phyloP scores from a whole-genome alignment of 768 basidiomycete species.

The Podaxis sp. region DNA sequence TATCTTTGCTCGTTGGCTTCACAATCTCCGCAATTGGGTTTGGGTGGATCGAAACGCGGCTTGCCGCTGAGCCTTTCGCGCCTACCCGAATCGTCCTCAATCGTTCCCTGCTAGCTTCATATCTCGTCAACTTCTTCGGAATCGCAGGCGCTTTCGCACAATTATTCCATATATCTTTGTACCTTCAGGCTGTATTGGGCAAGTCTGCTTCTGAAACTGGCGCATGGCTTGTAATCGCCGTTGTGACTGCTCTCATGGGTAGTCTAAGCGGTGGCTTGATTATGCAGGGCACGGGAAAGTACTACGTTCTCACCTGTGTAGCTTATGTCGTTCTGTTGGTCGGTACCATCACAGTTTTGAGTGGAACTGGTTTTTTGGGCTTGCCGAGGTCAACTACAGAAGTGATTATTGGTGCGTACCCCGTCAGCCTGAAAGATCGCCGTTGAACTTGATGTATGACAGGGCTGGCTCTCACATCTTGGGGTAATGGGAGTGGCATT shows the following conservation, averaged over 20 bases:
- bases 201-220: conserved; percentile 50
- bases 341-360: conserved; percentile 35
- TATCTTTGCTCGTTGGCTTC: conserved; percentile 35
- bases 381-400: conserved; percentile 32
- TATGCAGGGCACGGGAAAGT: conserved; percentile 61
- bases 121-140: conserved; percentile 60
- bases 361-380: conserved; percentile 37
- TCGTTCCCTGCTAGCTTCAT: conserved; percentile 49
- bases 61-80: conserved; percentile 61
- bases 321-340: conserved; percentile 37
- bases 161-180: conserved; percentile 56
- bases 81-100: conserved; percentile 54
- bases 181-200: conserved; percentile 55
- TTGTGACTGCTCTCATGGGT: conserved; percentile 47
- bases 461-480: conserved; percentile 7
- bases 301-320: conserved; percentile 48
- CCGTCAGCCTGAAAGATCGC: background rate
- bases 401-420: conserved; percentile 40
- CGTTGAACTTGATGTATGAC: background rate
- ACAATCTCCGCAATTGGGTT: conserved; percentile 38
- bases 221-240: conserved; percentile 48
- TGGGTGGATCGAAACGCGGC: conserved; percentile 43
- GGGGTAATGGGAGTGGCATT: conserved; percentile 39
- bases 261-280: conserved; percentile 51
- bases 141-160: conserved; percentile 43